Percentiles rank a stretch among this genome's conserved stretches.
Conservation (phyloP, 148 eudicot species). For the Suaeda aralocaspica region DNA sequence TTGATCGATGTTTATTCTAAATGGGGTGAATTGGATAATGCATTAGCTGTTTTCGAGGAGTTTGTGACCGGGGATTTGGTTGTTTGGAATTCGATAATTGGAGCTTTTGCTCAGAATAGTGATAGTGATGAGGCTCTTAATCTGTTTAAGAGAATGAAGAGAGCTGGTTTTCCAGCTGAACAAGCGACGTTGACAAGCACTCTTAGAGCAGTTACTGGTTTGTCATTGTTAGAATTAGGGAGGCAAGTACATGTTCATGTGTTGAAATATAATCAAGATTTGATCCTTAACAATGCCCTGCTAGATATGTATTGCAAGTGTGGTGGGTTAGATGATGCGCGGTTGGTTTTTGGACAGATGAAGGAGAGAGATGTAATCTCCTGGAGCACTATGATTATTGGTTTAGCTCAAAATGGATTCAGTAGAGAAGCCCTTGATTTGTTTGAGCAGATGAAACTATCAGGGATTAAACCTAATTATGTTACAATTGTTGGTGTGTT, state of each 20-base stretch:
- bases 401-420: conserved; percentile 49
- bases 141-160: conserved; percentile 41
- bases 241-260: conserved; percentile 50
- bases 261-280: conserved; percentile 38
- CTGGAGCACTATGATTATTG: conserved; percentile 51
- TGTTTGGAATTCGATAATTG: conserved; percentile 54
- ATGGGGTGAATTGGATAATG: conserved; percentile 46
- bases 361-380: conserved; percentile 37
- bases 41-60: conserved; percentile 41
- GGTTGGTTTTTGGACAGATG: conserved; percentile 28
- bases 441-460: conserved; percentile 37
- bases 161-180: conserved; percentile 34
- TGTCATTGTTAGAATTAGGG: conserved; percentile 44
- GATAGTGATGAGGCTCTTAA: conserved; percentile 39
- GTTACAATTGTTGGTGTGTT: conserved; percentile 41
- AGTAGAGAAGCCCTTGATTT: conserved; percentile 38
- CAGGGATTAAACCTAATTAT: conserved; percentile 32
- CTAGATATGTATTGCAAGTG: conserved; percentile 54
- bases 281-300: conserved; percentile 45
- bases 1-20: conserved; percentile 41
- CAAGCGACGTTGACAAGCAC: conserved; percentile 43
- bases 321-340: conserved; percentile 42
- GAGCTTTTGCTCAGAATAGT: conserved; percentile 50
- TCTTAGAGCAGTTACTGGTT: conserved; percentile 42
- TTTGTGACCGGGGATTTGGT: conserved; percentile 41